phyloP scores from a whole-genome alignment of 2,329 filamentous ascomycete species.

The Microcera coccophila region DNA sequence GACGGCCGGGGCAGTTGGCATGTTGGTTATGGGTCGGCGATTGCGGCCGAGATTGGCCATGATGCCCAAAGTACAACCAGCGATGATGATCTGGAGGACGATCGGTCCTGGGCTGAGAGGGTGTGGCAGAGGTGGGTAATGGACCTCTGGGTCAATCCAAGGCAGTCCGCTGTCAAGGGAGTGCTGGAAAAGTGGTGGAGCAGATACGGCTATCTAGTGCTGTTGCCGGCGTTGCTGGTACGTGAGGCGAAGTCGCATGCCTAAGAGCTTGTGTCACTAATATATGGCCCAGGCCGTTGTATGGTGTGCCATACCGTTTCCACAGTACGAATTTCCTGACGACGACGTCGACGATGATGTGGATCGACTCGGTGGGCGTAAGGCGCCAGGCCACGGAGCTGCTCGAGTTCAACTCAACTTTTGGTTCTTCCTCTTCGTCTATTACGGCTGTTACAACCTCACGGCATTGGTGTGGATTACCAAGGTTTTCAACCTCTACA shows the following conservation, averaged over 20 bases:
- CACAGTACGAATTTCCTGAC: slow-evolving; percentile 54
- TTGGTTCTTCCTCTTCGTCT: slow-evolving; percentile 68
- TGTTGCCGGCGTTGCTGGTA: slow-evolving; percentile 59
- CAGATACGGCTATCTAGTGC: slow-evolving; percentile 57
- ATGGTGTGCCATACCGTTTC: slow-evolving; percentile 64
- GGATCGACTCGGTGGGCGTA: slow-evolving; percentile 31
- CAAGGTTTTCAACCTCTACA: slow-evolving; percentile 68
- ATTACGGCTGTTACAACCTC: slow-evolving; percentile 66
- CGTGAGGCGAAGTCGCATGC: slow-evolving; percentile 25
- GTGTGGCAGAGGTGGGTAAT: slow-evolving; percentile 37
- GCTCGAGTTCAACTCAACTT: slow-evolving; percentile 64
- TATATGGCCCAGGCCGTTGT: slow-evolving; percentile 47
- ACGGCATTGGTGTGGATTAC: slow-evolving; percentile 68
- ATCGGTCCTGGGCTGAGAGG: slow-evolving; percentile 33
- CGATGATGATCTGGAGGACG: slow-evolving; percentile 35
- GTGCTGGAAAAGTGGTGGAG: slow-evolving; percentile 62
- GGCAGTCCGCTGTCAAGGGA: slow-evolving; percentile 53
- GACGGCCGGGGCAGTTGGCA: slow-evolving; percentile 50
- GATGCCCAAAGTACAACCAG: slow-evolving; percentile 20
- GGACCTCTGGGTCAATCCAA: slow-evolving; percentile 59
- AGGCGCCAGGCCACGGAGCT: slow-evolving; percentile 58
- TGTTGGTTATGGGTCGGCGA: slow-evolving; percentile 53
- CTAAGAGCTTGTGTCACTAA: no score
- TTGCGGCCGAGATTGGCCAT: slow-evolving; percentile 41
- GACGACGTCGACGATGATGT: slow-evolving; percentile 35